Evolutionary conservation across 164 flowering plant species (phyloP).

Genomic region (grape (Vitis vinifera)): DNA sequence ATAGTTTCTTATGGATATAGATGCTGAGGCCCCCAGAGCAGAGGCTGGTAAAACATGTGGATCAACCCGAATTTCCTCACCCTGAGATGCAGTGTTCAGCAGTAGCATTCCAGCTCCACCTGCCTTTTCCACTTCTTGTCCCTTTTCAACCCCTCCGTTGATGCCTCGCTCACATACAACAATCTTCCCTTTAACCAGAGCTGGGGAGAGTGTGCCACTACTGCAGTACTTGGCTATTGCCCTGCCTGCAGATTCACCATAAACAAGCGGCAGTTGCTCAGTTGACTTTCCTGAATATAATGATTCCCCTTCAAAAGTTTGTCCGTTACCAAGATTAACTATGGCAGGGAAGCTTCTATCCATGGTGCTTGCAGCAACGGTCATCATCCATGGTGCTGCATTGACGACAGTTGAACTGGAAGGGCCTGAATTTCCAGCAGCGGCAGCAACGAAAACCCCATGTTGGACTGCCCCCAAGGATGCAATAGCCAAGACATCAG

Average conservation of each 20-base stretch:
- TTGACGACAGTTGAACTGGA: conserved; percentile 42
- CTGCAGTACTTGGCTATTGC: conserved; percentile 44
- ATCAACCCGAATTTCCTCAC: conserved; percentile 66
- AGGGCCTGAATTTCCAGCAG: conserved; percentile 77
- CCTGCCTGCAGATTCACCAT: conserved; percentile 44
- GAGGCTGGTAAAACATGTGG: conserved; percentile 61
- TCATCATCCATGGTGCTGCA: conserved; percentile 74
- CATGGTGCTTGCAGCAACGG: conserved; percentile 67
- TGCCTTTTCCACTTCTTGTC: conserved; percentile 52
- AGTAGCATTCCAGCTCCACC: conserved; percentile 72
- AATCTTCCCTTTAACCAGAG: conserved; percentile 59
- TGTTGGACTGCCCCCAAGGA: conserved; percentile 50
- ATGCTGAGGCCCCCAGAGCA: conserved; percentile 50
- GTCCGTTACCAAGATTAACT: conserved; percentile 54
- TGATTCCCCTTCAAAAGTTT: conserved; percentile 53
- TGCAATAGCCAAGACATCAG: conserved; percentile 59
- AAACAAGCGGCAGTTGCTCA: conserved; percentile 40
- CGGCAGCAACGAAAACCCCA: conserved; percentile 57
- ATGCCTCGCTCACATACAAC: conserved; percentile 62
- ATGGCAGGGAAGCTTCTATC: conserved; percentile 62
- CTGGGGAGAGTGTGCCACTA: conserved; percentile 37
- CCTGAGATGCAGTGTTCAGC: conserved; percentile 39
- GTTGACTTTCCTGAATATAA: conserved; percentile 47
- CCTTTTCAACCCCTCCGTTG: conserved; percentile 42
- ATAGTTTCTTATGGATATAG: conserved; percentile 38